These are phyloP conservation scores for Populus davidiana DNA, from an alignment of 345 rosid species.

Conservation along the genomic window DNA sequence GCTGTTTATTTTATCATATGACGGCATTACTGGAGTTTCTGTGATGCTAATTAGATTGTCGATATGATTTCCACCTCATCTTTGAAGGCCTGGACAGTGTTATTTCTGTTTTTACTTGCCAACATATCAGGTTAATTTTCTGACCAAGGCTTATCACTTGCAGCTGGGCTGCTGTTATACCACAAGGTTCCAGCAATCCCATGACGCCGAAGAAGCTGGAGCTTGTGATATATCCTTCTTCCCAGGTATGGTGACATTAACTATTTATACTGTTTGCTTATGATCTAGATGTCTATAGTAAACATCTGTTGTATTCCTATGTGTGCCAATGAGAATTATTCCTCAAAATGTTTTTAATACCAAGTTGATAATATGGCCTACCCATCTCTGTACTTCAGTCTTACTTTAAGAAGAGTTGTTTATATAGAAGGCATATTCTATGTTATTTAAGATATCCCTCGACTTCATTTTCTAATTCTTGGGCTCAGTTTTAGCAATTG, in stretches of 20 bases:
- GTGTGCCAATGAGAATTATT: background rate
- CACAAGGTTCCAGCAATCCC: slow-evolving; percentile 17
- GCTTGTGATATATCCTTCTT: slow-evolving; percentile 19
- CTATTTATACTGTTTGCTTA: slow-evolving; percentile 3
- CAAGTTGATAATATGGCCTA: background rate
- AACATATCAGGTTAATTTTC: background rate
- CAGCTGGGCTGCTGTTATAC: slow-evolving; percentile 29
- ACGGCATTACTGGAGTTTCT: background rate
- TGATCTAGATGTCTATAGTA: background rate
- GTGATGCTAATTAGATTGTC: slow-evolving; percentile 2
- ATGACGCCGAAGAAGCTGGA: slow-evolving; percentile 15
- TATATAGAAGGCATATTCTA: background rate
- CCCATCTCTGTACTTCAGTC: background rate
- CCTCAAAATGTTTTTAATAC: background rate
- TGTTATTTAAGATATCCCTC: too few species aligned
- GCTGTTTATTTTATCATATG: background rate
- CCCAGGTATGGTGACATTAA: slow-evolving; percentile 13
- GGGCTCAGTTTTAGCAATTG: background rate
- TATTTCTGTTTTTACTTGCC: background rate
- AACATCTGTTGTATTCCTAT: background rate
- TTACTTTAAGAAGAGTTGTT: background rate
- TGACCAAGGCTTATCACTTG: slow-evolving; percentile 1
- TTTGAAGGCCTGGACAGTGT: slow-evolving; percentile 9
- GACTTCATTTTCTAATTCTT: background rate
- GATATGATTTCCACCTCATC: background rate